Conservation (phyloP, 2,329 filamentous ascomycete genomes). For the Alternaria consortialis region DNA sequence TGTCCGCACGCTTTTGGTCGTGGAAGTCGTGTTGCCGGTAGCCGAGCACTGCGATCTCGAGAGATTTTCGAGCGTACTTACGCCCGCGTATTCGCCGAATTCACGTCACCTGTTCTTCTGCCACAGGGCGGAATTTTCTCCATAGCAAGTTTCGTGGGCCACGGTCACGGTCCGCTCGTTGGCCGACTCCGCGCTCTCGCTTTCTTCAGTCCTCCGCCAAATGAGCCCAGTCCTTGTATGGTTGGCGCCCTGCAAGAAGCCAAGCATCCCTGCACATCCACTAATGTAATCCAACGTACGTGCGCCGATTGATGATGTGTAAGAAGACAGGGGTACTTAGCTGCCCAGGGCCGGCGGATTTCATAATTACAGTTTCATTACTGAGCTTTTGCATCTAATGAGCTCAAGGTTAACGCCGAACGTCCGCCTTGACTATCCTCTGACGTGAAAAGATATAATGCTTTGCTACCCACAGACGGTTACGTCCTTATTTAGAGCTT, state of each 20-base stretch:
- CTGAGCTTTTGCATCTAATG: constrained; percentile 28
- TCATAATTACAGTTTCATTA: constrained; percentile 46
- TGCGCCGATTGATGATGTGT: constrained; percentile 45
- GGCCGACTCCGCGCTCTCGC: constrained; percentile 44
- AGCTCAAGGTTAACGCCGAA: constrained; percentile 45
- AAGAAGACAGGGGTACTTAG: constrained; percentile 40
- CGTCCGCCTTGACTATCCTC: constrained; percentile 47
- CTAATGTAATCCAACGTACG: constrained; percentile 48
- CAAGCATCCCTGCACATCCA: constrained; percentile 39
- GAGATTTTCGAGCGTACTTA: constrained; percentile 13
- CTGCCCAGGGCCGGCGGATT: constrained; percentile 28
- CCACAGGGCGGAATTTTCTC: constrained; percentile 19
- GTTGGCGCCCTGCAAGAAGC: constrained; percentile 48
- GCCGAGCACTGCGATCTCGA: constrained; percentile 26
- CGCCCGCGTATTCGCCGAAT: constrained; percentile 25
- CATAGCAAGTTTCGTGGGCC: constrained; percentile 25
- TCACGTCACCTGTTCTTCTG: constrained; percentile 31
- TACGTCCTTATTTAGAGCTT: constrained; percentile 40
- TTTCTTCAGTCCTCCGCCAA: constrained; percentile 42
- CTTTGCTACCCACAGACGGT: constrained; percentile 43
- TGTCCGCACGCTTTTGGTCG: constrained; percentile 33
- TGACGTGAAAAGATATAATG: constrained; percentile 53
- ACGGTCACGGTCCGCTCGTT: constrained; percentile 37
- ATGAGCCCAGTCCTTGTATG: constrained; percentile 47
- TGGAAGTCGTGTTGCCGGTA: constrained; percentile 31